Evolutionary conservation across 192 early-diverging fungal genomes (phyloP).

Genomic region (Rhizoclosmatium sp.): DNA sequence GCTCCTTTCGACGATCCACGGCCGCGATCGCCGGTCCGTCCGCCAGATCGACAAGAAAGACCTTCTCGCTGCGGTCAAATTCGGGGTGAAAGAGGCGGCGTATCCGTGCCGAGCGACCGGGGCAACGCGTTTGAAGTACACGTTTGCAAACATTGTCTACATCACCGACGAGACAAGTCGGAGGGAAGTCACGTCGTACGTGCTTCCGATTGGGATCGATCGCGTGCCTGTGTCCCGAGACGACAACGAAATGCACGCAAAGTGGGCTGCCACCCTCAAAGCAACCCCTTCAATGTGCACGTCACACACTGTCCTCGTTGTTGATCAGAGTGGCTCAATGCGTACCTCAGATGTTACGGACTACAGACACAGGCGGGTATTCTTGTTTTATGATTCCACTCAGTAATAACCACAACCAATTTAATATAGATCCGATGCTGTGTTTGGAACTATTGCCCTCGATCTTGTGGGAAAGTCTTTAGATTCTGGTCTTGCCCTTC

Average conservation of each 20-base stretch:
- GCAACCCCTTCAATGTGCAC: not conserved
- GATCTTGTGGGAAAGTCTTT: not conserved
- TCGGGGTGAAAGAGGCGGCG: not conserved
- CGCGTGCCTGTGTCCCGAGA: not conserved
- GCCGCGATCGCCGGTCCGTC: not conserved
- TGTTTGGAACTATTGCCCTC: constrained; percentile 2
- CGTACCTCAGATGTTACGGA: not conserved
- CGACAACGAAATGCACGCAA: not conserved
- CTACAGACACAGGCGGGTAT: not conserved
- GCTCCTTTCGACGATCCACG: not conserved
- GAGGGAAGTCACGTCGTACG: constrained; percentile 2
- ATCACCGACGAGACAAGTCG: constrained; percentile 2
- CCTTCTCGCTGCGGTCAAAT: not conserved
- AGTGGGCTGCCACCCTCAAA: not conserved
- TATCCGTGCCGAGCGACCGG: not conserved
- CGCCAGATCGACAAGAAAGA: constrained; percentile 14
- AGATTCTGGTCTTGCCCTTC: not conserved
- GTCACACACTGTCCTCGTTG: not conserved
- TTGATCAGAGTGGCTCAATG: constrained; percentile 9
- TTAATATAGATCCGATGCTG: not conserved
- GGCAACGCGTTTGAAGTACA: not conserved
- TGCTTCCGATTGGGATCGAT: not conserved
- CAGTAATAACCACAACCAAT: not conserved
- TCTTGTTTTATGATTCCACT: not conserved
- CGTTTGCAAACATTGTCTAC: constrained; percentile 17